Percentiles rank a stretch among this genome's conserved stretches.
Conservation (phyloP, 768 basidiomycete species). For the Mycena floridula region DNA sequence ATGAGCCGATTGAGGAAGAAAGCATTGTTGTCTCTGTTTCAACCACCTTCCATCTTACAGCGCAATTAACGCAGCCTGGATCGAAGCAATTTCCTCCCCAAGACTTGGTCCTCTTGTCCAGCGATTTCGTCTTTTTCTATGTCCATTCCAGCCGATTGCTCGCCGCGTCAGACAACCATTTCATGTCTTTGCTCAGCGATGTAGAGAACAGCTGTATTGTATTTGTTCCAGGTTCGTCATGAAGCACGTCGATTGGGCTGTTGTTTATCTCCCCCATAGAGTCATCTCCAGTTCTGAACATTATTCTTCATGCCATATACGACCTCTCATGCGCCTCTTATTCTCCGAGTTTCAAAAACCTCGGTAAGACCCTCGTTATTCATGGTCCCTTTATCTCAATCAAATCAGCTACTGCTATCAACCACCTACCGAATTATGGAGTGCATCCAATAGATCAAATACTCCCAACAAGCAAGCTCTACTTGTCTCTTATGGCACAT, state of each 20-base stretch:
- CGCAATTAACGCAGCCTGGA: too few species aligned
- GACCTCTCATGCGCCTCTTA: constrained; percentile 44
- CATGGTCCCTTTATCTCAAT: too few species aligned
- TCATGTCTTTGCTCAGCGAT: constrained; percentile 14
- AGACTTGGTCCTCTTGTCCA: constrained; percentile 21
- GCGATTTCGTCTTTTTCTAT: constrained; percentile 25
- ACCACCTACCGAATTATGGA: constrained; percentile 55
- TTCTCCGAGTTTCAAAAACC: too few species aligned
- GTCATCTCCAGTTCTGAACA: constrained; percentile 41
- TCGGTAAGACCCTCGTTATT: not conserved
- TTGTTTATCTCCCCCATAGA: constrained; percentile 33
- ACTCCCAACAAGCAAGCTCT: constrained; percentile 48
- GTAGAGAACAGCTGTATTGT: too few species aligned
- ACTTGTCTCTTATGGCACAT: constrained; percentile 53
- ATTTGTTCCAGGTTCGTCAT: not conserved
- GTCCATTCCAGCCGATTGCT: constrained; percentile 17
- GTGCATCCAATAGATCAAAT: constrained; percentile 42
- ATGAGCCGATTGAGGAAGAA: constrained; percentile 8
- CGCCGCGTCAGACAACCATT: constrained; percentile 17
- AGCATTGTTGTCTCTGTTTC: constrained; percentile 11
- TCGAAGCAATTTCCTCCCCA: constrained; percentile 5
- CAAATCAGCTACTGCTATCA: constrained; percentile 27
- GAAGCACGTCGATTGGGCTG: not conserved
- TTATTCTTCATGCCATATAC: constrained; percentile 54
- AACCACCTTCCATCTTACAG: constrained; percentile 12